Conservation (phyloP, 139 green algal genomes). For the Dunaliella sp. region DNA sequence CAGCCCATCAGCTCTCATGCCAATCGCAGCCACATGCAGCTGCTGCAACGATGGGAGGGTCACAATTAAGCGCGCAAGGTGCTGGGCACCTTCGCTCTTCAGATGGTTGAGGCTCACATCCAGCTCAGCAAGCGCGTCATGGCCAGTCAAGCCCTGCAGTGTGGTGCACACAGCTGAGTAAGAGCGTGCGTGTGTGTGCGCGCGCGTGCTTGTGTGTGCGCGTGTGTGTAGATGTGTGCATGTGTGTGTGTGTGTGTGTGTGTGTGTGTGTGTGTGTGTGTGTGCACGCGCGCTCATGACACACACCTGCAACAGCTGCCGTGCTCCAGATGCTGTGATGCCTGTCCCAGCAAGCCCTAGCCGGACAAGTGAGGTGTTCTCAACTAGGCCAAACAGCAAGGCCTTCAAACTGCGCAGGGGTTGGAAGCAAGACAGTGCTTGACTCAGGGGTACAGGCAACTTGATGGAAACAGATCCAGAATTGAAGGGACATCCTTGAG, state of each 20-base stretch:
- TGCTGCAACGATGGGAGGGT: not conserved
- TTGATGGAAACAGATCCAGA: no score
- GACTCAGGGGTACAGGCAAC: no score
- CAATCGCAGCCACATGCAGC: not conserved
- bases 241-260: no score
- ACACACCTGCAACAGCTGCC: conserved; percentile 8
- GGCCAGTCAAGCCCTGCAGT: conserved; percentile 3
- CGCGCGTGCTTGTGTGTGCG: no score
- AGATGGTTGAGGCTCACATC: not conserved
- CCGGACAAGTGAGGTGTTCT: not conserved
- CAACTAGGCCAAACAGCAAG: not conserved
- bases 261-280: not conserved
- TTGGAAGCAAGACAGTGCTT: no score
- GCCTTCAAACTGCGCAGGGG: no score
- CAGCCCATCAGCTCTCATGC: not conserved
- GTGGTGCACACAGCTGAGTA: no score
- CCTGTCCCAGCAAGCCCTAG: not conserved
- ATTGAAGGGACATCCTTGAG: no score
- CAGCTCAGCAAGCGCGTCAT: not conserved
- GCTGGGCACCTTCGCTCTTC: not conserved
- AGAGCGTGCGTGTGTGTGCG: no score
- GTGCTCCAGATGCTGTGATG: not conserved
- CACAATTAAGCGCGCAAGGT: not conserved
- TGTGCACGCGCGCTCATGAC: not conserved
- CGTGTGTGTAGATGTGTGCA: no score